phyloP scores from a whole-genome alignment of 805 yeast species.

The Blastobotrys chiropterorum region DNA sequence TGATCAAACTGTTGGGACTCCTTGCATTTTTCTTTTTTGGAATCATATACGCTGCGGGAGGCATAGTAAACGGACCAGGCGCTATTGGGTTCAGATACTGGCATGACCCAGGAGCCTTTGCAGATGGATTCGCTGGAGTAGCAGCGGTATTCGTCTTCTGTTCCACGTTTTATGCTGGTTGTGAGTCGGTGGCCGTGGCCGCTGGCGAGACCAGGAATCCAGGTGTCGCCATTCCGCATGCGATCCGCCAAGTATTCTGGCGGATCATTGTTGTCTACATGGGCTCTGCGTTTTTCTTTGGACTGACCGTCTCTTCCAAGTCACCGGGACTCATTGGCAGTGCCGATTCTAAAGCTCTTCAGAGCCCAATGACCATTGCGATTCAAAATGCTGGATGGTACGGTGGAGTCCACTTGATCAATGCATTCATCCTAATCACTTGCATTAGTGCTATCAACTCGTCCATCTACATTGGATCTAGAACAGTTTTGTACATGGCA shows the following conservation, averaged over 20 bases:
- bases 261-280: conserved; percentile 51
- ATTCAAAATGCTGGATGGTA: conserved; percentile 47
- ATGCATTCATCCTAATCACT: conserved; percentile 56
- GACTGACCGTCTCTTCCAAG: conserved; percentile 54
- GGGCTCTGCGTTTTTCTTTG: conserved; percentile 53
- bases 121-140: conserved; percentile 41
- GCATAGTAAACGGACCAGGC: conserved; percentile 41
- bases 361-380: conserved; percentile 47
- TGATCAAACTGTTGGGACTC: conserved; percentile 51
- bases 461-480: conserved; percentile 61
- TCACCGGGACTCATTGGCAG: conserved; percentile 37
- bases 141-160: conserved; percentile 54
- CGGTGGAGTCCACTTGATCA: conserved; percentile 47
- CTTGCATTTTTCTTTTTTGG: conserved; percentile 51
- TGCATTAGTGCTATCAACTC: conserved; percentile 66
- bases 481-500: conserved; percentile 61
- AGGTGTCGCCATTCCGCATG: conserved; percentile 51
- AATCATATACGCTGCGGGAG: conserved; percentile 50
- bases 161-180: conserved; percentile 54
- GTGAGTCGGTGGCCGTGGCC: conserved; percentile 55
- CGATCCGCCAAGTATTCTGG: conserved; percentile 52
- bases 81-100: conserved; percentile 57
- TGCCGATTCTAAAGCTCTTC: conserved; percentile 40
- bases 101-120: conserved; percentile 46
- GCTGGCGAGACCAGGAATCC: conserved; percentile 64